A percentile compares a stretch with the other conserved stretches of the same genome.
Evolutionary conservation across 2,329 filamentous ascomycete species (phyloP).

Genomic region (Aureobasidium sp.): DNA sequence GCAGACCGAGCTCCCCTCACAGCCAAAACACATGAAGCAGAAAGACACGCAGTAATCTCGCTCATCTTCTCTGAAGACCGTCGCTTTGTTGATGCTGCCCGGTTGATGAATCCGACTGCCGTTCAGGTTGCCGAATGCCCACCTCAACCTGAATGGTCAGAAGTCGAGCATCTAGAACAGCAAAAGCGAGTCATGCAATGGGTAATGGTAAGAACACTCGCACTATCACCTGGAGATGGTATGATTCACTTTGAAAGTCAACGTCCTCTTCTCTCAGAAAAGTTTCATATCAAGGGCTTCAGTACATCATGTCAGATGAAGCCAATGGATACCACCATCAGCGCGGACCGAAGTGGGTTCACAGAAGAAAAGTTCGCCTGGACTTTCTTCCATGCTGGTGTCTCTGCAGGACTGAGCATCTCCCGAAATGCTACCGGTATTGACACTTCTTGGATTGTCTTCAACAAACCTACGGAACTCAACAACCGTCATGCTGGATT

Average conservation of each 20-base stretch:
- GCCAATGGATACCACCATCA: slow-evolving; percentile 83
- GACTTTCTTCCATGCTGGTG: slow-evolving; percentile 97
- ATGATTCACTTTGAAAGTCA: slow-evolving; percentile 83
- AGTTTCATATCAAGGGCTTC: slow-evolving; percentile 81
- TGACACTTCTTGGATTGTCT: slow-evolving; percentile 97
- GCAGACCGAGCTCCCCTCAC: slow-evolving; percentile 30
- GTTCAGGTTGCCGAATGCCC: slow-evolving; percentile 70
- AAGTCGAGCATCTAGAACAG: slow-evolving; percentile 80
- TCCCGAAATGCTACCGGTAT: slow-evolving; percentile 86
- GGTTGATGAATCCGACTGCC: slow-evolving; percentile 76
- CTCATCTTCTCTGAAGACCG: slow-evolving; percentile 88
- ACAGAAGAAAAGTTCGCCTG: slow-evolving; percentile 96
- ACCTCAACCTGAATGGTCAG: slow-evolving; percentile 67
- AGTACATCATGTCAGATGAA: slow-evolving; percentile 87
- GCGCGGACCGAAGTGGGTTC: slow-evolving; percentile 79
- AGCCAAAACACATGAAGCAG: slow-evolving; percentile 73
- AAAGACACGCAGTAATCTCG: slow-evolving; percentile 67
- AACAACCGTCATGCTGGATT: slow-evolving; percentile 97
- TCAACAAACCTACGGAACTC: slow-evolving; percentile 89
- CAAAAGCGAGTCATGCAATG: slow-evolving; percentile 86
- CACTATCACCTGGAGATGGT: slow-evolving; percentile 77
- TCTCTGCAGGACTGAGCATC: slow-evolving; percentile 85
- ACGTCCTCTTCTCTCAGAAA: slow-evolving; percentile 84
- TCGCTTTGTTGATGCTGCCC: slow-evolving; percentile 76
- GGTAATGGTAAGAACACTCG: slow-evolving; percentile 78